Evolutionary conservation across 345 rosid genomes (phyloP).

Genomic region (Salix dunnii): DNA sequence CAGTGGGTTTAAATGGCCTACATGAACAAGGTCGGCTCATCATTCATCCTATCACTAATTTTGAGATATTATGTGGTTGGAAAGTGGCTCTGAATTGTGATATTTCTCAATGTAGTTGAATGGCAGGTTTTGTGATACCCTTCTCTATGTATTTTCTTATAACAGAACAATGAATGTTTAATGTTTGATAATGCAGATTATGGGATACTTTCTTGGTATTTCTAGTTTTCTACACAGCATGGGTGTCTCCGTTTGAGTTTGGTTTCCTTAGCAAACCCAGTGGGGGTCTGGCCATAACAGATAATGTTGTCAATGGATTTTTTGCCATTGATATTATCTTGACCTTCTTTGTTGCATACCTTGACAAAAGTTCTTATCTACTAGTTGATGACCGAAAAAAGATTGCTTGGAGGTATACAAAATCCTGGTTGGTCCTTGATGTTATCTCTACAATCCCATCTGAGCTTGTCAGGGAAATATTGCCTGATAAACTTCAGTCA

Average conservation of each 20-base stretch:
- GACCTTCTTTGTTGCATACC: constrained; percentile 78
- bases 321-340: constrained; percentile 65
- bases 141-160: background rate
- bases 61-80: background rate
- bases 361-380: constrained; percentile 63
- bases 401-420: constrained; percentile 62
- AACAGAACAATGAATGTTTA: background rate
- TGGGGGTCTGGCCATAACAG: constrained; percentile 41
- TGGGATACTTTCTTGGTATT: constrained; percentile 74
- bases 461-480: constrained; percentile 38
- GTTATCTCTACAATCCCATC: constrained; percentile 72
- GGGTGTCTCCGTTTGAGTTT: constrained; percentile 87
- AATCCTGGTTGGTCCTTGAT: constrained; percentile 58
- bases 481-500: constrained; percentile 44
- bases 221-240: constrained; percentile 78
- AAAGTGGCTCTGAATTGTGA: background rate
- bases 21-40: background rate
- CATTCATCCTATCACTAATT: background rate
- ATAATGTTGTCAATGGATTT: constrained; percentile 60
- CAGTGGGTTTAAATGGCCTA: background rate
- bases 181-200: constrained; percentile 35
- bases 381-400: constrained; percentile 50
- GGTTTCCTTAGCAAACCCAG: constrained; percentile 57
- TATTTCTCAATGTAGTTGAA: background rate
- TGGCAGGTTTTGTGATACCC: background rate